Conservation (phyloP, 2,329 filamentous ascomycete species). For the Fusarium mundagurra region DNA sequence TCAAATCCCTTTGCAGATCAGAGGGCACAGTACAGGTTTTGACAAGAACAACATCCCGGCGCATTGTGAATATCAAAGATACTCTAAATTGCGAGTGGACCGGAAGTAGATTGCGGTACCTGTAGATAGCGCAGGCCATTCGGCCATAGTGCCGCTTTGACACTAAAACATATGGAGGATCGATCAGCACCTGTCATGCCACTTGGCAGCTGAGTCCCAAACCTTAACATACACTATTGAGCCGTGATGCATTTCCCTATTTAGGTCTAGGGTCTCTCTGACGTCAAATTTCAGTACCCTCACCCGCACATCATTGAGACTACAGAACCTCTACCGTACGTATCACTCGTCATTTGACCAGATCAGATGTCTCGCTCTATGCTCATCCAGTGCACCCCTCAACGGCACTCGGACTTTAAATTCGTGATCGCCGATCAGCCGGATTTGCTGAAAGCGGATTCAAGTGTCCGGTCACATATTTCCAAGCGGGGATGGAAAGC, state of each 20-base stretch:
- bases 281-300: background rate
- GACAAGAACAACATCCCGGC: accelerated
- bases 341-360: background rate
- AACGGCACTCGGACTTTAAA: background rate
- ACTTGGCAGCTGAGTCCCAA: background rate
- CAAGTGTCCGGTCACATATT: background rate
- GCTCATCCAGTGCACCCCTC: too few species aligned
- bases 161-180: background rate
- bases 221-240: background rate
- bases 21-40: background rate
- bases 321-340: background rate
- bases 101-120: background rate
- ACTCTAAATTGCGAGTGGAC: accelerated
- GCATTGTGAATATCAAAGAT: background rate
- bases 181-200: background rate
- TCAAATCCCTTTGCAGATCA: background rate
- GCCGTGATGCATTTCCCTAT: background rate
- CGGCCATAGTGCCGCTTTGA: background rate
- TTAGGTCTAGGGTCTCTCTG: background rate
- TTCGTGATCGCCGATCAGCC: background rate
- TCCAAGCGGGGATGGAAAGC: background rate
- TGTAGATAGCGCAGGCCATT: accelerated
- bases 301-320: background rate
- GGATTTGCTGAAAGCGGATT: background rate
- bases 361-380: background rate